phyloP scores from a whole-genome alignment of 805 yeast genomes.

The Cyberlindnera subsufficiens region DNA sequence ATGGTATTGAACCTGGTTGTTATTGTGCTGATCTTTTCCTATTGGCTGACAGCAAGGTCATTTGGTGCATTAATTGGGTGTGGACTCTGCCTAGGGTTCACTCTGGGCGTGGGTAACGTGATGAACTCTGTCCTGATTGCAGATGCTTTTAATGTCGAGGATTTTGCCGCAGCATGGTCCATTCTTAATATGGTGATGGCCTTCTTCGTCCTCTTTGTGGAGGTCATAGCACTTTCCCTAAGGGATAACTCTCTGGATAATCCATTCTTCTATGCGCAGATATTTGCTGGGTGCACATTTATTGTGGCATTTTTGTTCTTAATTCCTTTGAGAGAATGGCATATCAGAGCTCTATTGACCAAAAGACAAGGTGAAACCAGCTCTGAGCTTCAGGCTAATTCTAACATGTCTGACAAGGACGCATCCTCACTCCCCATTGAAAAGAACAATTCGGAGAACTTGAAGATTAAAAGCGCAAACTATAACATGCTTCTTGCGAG shows the following conservation, averaged over 20 bases:
- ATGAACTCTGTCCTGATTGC: constrained; percentile 37
- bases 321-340: constrained; percentile 43
- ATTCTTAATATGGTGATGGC: constrained; percentile 29
- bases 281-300: constrained; percentile 49
- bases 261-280: constrained; percentile 55
- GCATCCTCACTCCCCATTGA: constrained; percentile 1
- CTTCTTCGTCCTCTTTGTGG: constrained; percentile 39
- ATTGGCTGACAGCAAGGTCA: constrained; percentile 40
- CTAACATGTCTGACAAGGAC: constrained; percentile 1
- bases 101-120: constrained; percentile 40
- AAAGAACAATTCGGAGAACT: background rate
- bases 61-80: constrained; percentile 35
- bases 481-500: constrained; percentile 7
- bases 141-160: constrained; percentile 30
- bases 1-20: constrained; percentile 29
- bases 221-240: constrained; percentile 49
- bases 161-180: constrained; percentile 36
- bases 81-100: constrained; percentile 36
- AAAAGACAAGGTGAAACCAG: constrained; percentile 2
- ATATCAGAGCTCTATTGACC: constrained; percentile 31
- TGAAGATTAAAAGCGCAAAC: background rate
- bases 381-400: background rate
- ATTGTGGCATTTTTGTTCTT: constrained; percentile 35
- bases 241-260: constrained; percentile 21
- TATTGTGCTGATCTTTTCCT: constrained; percentile 34